Evolutionary conservation across 176 grass and related monocot species (phyloP).

Genomic region (Hyparrhenia diplandra): DNA sequence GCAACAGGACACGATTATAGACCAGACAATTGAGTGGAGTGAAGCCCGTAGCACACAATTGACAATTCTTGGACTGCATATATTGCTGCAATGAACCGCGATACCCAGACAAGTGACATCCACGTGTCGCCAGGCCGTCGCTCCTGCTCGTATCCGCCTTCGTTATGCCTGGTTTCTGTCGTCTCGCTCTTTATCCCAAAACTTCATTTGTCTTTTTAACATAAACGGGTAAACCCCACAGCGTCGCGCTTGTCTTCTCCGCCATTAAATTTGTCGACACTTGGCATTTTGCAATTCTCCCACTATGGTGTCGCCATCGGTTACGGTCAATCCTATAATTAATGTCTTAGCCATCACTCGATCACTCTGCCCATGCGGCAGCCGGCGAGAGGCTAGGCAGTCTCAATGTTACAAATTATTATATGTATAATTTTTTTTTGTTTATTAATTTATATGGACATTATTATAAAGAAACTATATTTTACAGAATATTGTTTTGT

Average conservation of each 20-base stretch:
- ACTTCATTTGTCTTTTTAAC: background rate
- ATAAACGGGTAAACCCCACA: background rate
- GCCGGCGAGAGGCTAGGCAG: background rate
- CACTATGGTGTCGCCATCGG: background rate
- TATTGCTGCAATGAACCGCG: background rate
- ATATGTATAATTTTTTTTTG: no score
- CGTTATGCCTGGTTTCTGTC: background rate
- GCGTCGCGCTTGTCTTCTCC: no score
- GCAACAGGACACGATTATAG: background rate
- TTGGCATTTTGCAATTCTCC: background rate
- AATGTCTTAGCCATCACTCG: background rate
- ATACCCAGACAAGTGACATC: background rate
- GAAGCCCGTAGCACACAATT: background rate
- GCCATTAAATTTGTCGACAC: background rate
- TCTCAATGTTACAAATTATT: no score
- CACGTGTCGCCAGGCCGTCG: background rate
- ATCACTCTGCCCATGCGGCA: constrained; percentile 5
- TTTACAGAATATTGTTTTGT: no score
- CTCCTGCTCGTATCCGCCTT: background rate
- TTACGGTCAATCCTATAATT: background rate
- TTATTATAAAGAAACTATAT: no score
- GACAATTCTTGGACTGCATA: background rate
- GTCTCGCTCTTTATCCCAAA: background rate
- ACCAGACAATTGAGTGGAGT: background rate
- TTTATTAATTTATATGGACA: no score